Base-by-base conservation (phyloP, 139 green algal genomes). In the Limnomonas spitsbergensis region DNA sequence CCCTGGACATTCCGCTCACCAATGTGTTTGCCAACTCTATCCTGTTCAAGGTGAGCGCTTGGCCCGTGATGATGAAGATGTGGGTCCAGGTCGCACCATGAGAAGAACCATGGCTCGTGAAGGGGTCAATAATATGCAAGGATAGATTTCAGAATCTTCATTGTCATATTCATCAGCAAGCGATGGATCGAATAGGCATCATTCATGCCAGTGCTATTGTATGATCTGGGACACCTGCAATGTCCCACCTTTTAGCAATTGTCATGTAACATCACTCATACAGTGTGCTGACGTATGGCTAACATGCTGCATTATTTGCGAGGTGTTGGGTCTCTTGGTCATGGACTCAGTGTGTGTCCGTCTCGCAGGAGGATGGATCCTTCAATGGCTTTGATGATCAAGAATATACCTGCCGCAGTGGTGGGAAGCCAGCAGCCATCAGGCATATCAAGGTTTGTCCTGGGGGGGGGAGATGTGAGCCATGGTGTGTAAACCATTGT, bases 11-110 rank as follows among this genome's bases (percentile, higher is more conserved):
- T 39, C 93, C 94, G 0, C 9, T 82, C 0, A 72, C 36, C 20
- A 77, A 97, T 81, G 93, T 99, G 14, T 98, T 94, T 86, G 96
- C 96, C 75, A 99, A 99, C 81, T 91, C 75, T 27, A 91, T 99
- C 26, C 75, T 98, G 3, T 98, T 95, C 77, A 74, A 95, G 38
- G 91, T 93, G 75, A 53, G 88, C 78, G 61, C 20, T 6, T 71
- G n/a, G n/a, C n/a, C n/a, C n/a, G n/a, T 61, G 47, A 61, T 9
- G 47, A 20, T 61, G 47, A 9, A 20, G 47, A 61, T 61, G 47
- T n/a, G n/a, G n/a, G 9, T 69, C n/a, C 54, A 24, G 6, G 6
- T 7, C 4, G 4, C 9, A n/a, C n/a, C n/a, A n/a, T n/a, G n/a
- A n/a, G n/a, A n/a, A n/a, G n/a, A n/a, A n/a, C n/a, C n/a, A n/a